Evolutionary conservation across 1,284 basidiomycete genomes (phyloP).

Genomic region (Porogramme epimiltina): DNA sequence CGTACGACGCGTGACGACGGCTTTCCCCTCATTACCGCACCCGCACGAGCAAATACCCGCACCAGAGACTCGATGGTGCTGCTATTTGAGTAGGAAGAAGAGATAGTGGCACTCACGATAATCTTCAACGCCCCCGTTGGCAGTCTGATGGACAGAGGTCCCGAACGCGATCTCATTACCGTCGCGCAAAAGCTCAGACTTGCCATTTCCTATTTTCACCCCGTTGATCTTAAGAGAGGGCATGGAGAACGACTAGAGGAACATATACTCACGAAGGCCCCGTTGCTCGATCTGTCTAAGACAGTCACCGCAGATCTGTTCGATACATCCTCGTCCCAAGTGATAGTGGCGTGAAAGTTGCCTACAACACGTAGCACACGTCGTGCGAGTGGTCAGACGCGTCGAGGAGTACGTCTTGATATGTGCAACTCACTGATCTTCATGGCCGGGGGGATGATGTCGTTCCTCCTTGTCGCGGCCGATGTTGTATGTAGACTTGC

Average conservation of each 20-base stretch:
- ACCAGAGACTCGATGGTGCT: too few species aligned
- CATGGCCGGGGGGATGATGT: neutral
- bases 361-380: conserved; percentile 41
- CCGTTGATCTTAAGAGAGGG: conserved; percentile 65
- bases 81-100: too few species aligned
- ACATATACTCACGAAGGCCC: conserved; percentile 75
- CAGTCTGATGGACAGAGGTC: conserved; percentile 44
- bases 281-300: conserved; percentile 79
- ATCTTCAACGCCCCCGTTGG: conserved; percentile 50
- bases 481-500: conserved; percentile 1
- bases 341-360: conserved; percentile 61
- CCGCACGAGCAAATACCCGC: too few species aligned
- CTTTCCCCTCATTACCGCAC: too few species aligned
- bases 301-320: conserved; percentile 60
- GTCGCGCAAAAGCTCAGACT: conserved; percentile 64
- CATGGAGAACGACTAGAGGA: conserved; percentile 5
- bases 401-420: neutral
- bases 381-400: neutral
- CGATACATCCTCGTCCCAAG: conserved; percentile 61
- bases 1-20: too few species aligned
- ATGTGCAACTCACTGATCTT: conserved; percentile 4
- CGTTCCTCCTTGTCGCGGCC: conserved; percentile 1
- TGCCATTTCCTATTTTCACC: conserved; percentile 55
- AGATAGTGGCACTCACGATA: conserved; percentile 59
- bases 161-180: conserved; percentile 85